These are phyloP conservation scores for Fusarium sororula DNA, from an alignment of 2,329 filamentous ascomycete genomes.

Conservation along the genomic window DNA sequence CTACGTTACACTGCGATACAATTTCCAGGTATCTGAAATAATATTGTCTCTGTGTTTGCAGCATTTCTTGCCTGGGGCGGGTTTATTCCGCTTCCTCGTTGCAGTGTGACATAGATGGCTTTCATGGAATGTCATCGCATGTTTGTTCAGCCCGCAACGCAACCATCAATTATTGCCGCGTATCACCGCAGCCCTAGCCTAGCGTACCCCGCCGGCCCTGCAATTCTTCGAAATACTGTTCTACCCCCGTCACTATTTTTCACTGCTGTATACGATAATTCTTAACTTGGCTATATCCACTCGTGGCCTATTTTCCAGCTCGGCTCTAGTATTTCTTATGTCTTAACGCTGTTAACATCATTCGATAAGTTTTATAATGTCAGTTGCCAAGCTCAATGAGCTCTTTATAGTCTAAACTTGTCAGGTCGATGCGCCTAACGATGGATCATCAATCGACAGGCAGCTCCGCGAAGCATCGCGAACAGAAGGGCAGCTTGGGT, in stretches of 20 bases:
- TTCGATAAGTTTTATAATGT: fast-evolving
- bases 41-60: neutral
- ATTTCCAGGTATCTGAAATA: neutral
- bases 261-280: neutral
- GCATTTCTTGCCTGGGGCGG: neutral
- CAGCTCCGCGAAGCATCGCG: fast-evolving
- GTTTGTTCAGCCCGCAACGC: neutral
- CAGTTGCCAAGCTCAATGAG: neutral
- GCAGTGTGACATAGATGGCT: neutral
- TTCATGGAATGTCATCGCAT: neutral
- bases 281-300: neutral
- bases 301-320: neutral
- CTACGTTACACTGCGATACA: neutral
- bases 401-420: neutral
- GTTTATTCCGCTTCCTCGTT: neutral
- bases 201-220: neutral
- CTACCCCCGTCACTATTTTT: neutral
- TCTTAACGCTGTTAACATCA: fast-evolving
- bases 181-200: neutral
- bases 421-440: fast-evolving
- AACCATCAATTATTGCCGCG: neutral
- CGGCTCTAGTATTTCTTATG: neutral
- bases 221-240: neutral
- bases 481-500: neutral
- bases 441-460: neutral